Evolutionary conservation across 306 rosid genomes (phyloP).

Genomic region (Vigna unguiculata): DNA sequence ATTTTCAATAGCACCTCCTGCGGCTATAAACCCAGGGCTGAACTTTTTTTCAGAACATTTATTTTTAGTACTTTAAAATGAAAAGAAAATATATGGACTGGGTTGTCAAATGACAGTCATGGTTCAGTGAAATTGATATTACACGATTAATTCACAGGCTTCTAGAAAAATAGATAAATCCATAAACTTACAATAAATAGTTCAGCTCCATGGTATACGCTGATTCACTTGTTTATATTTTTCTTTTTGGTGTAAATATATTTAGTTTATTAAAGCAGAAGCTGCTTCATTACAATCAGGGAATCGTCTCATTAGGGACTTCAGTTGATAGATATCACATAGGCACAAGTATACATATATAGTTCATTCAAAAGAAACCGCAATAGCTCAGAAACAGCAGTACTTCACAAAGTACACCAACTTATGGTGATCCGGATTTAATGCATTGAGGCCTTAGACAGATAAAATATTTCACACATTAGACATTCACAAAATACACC

Average conservation of each 20-base stretch:
- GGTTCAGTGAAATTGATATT: constrained; percentile 15
- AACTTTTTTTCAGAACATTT: neutral
- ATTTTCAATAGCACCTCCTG: neutral
- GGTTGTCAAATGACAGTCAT: constrained; percentile 17
- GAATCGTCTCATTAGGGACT: neutral
- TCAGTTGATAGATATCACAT: neutral
- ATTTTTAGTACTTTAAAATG: neutral
- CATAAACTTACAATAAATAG: neutral
- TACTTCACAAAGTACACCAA: constrained; percentile 4
- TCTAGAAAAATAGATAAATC: constrained; percentile 13
- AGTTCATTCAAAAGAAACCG: neutral
- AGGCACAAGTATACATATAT: constrained; percentile 4
- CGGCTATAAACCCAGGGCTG: neutral
- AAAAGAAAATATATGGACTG: neutral
- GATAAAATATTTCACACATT: neutral
- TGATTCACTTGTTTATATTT: neutral
- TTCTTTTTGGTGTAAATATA: constrained; percentile 1
- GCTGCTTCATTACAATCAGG: neutral
- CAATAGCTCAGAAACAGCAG: neutral
- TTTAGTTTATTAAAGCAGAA: neutral
- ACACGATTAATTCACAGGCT: constrained; percentile 6
- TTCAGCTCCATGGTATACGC: neutral
- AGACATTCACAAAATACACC: constrained; percentile 11
- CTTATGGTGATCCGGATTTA: neutral
- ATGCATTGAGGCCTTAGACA: neutral